Evolutionary conservation across 1,139 yeast genomes (phyloP).

Genomic region (Zygoascus hellenicus): DNA sequence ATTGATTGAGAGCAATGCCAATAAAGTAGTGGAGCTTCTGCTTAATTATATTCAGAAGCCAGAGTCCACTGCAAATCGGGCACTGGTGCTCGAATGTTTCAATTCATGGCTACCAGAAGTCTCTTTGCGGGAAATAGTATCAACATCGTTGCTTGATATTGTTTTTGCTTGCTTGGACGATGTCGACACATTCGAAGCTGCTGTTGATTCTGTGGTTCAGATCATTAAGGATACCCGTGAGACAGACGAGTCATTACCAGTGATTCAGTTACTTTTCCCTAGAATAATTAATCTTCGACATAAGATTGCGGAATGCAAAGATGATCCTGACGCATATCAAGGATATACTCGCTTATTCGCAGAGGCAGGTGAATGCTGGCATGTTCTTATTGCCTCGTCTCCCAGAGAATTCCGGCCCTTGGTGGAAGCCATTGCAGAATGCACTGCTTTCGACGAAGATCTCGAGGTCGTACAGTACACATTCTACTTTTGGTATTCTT

Average conservation of each 20-base stretch:
- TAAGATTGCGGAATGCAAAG: constrained; percentile 42
- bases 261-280: constrained; percentile 62
- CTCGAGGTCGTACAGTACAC: constrained; percentile 86
- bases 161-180: constrained; percentile 62
- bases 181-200: constrained; percentile 74
- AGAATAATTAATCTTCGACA: constrained; percentile 59
- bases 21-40: constrained; percentile 58
- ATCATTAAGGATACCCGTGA: constrained; percentile 79
- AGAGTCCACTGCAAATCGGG: constrained; percentile 30
- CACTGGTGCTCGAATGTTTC: constrained; percentile 62
- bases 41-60: constrained; percentile 37
- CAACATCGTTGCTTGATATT: constrained; percentile 57
- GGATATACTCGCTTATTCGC: constrained; percentile 74
- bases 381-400: constrained; percentile 68
- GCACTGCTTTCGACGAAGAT: constrained; percentile 63
- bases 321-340: constrained; percentile 67
- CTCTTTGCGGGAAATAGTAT: constrained; percentile 59
- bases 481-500: constrained; percentile 84
- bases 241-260: constrained; percentile 42
- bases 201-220: constrained; percentile 78
- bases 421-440: constrained; percentile 65
- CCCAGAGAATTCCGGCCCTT: constrained; percentile 68
- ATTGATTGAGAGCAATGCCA: constrained; percentile 62
- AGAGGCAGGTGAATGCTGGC: constrained; percentile 97
- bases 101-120: constrained; percentile 89